These are phyloP conservation scores for Gnaphalium uliginosum DNA, from an alignment of 129 eudicot species.

Conservation along the genomic window DNA sequence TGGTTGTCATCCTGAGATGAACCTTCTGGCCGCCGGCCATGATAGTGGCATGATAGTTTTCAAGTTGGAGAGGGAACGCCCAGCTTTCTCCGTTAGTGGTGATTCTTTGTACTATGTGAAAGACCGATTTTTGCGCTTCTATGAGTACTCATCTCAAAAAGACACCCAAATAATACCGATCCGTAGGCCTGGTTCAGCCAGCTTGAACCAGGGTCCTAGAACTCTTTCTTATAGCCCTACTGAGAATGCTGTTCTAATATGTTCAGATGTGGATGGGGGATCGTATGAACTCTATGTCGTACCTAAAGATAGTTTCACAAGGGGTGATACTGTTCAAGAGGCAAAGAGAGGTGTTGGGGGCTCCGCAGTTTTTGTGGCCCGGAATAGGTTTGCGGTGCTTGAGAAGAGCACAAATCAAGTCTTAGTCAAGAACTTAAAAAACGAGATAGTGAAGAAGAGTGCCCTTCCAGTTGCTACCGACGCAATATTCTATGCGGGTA, in stretches of 20 bases:
- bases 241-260: slow-evolving; percentile 55
- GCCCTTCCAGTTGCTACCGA: slow-evolving; percentile 52
- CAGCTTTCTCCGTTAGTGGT: slow-evolving; percentile 53
- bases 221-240: slow-evolving; percentile 66
- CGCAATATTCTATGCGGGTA: slow-evolving; percentile 67
- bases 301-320: slow-evolving; percentile 52
- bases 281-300: slow-evolving; percentile 57
- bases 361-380: slow-evolving; percentile 61
- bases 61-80: slow-evolving; percentile 66
- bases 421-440: slow-evolving; percentile 56
- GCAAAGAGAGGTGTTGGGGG: slow-evolving; percentile 61
- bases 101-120: slow-evolving; percentile 54
- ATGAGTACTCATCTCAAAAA: slow-evolving; percentile 59
- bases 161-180: slow-evolving; percentile 62
- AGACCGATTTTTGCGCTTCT: slow-evolving; percentile 59
- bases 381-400: slow-evolving; percentile 68
- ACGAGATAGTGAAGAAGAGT: slow-evolving; percentile 60
- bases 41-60: slow-evolving; percentile 75
- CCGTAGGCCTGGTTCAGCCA: slow-evolving; percentile 61
- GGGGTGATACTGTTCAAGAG: slow-evolving; percentile 59
- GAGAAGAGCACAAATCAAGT: slow-evolving; percentile 65
- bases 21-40: slow-evolving; percentile 70
- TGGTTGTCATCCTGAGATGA: slow-evolving; percentile 62
- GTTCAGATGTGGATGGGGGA: slow-evolving; percentile 70
- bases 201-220: slow-evolving; percentile 57